Conservation (phyloP, 768 basidiomycete genomes). For the Leccinum sublutescens region DNA sequence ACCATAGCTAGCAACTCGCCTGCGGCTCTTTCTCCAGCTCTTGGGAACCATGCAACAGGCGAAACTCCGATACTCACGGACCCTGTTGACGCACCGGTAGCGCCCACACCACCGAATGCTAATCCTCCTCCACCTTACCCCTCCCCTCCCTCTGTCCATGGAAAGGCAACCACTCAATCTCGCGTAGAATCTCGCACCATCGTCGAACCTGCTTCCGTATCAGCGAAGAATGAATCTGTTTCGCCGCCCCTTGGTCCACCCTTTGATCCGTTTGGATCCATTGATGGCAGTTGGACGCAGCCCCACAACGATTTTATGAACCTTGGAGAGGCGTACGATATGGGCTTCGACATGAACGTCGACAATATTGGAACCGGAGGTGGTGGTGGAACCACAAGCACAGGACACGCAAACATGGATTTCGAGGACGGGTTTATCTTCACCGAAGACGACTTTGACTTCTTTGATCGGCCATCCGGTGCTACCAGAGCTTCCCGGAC, state of each 20-base stretch:
- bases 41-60: conserved; percentile 9
- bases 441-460: conserved; percentile 88
- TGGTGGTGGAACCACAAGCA: conserved; percentile 21
- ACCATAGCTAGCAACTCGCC: conserved; percentile 16
- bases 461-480: conserved; percentile 65
- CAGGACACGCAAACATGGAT: conserved; percentile 39
- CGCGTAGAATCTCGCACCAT: conserved; percentile 25
- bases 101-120: conserved; percentile 1
- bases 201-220: conserved; percentile 8
- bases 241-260: conserved; percentile 23
- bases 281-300: conserved; percentile 42
- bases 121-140: conserved; percentile 44
- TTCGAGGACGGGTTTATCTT: conserved; percentile 56
- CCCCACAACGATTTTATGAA: conserved; percentile 36
- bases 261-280: conserved; percentile 45
- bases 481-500: conserved; percentile 22
- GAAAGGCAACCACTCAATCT: conserved; percentile 15
- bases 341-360: conserved; percentile 49
- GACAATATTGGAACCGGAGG: conserved; percentile 35
- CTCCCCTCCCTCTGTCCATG: conserved; percentile 54
- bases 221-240: conserved; percentile 18
- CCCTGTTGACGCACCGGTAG: conserved; percentile 12
- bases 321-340: conserved; percentile 38
- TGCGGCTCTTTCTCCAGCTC: conserved; percentile 8
- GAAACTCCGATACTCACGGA: conserved; percentile 23